These are phyloP conservation scores for Dendrobium nobile DNA, from an alignment of 106 monocot species.

Conservation along the genomic window DNA sequence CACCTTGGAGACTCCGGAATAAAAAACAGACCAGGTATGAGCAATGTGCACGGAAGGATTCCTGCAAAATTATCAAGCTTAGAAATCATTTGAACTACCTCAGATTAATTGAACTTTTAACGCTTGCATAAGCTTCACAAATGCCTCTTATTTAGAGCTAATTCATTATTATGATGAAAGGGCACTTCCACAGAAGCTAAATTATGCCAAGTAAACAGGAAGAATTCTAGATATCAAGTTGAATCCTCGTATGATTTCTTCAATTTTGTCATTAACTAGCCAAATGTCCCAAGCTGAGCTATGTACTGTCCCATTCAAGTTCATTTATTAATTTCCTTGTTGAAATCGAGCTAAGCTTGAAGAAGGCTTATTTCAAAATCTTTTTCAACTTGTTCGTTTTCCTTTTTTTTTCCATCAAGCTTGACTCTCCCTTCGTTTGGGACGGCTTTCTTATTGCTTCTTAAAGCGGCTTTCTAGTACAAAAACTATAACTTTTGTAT, in stretches of 20 bases:
- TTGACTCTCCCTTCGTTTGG: not conserved
- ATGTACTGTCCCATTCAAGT: too few relatives aligned
- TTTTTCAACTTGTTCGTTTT: not conserved
- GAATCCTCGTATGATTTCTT: not conserved
- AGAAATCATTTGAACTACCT: not conserved
- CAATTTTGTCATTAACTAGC: not conserved
- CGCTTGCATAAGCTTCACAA: not conserved
- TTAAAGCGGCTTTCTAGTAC: too few relatives aligned
- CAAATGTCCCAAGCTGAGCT: too few relatives aligned
- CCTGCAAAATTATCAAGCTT: constrained; percentile 32
- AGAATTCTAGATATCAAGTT: not conserved
- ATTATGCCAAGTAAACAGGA: not conserved
- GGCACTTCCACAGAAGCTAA: not conserved
- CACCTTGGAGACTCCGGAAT: constrained; percentile 97
- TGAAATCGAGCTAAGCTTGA: too few relatives aligned
- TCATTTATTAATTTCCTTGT: too few relatives aligned
- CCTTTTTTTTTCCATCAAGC: not conserved
- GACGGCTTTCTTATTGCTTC: too few relatives aligned
- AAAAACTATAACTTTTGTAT: too few relatives aligned
- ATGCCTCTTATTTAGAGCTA: not conserved
- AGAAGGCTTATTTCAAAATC: not conserved
- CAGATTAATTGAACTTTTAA: not conserved
- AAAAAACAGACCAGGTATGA: constrained; percentile 90
- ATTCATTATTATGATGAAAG: not conserved
- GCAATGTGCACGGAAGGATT: constrained; percentile 69